Conservation (phyloP, 768 basidiomycete species). For the Suillus ampliporus region DNA sequence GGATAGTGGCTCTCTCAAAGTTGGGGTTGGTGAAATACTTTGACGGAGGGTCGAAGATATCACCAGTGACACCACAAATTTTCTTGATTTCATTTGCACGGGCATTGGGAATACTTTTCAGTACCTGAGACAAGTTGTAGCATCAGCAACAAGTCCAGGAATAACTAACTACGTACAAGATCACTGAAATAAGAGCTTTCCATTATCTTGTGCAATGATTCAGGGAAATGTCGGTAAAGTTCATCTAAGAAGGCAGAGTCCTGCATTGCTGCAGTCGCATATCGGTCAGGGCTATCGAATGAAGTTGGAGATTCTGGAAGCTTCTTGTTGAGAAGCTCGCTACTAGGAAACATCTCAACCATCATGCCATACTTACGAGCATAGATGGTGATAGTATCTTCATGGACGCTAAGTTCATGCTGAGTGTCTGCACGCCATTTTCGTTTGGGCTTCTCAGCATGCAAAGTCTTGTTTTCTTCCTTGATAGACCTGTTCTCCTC, state of each 20-base stretch:
- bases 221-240: conserved; percentile 2
- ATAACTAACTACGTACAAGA: not conserved
- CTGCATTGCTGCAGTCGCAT: not conserved
- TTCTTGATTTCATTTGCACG: conserved; percentile 3
- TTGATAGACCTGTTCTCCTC: conserved; percentile 1
- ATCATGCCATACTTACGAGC: not conserved
- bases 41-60: conserved; percentile 1
- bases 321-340: not conserved
- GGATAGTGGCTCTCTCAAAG: not conserved
- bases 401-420: not conserved
- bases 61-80: not conserved
- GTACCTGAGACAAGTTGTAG: not conserved
- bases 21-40: not conserved
- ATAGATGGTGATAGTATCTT: not conserved
- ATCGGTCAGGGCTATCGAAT: conserved; percentile 1
- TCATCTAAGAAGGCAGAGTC: not conserved
- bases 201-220: not conserved
- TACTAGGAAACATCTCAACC: not conserved
- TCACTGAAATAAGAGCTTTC: conserved; percentile 4
- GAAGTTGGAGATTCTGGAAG: not conserved
- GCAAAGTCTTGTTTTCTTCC: not conserved
- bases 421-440: not conserved
- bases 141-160: not conserved
- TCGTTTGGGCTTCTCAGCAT: not conserved
- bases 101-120: not conserved